A percentile compares a stretch with the other conserved stretches of the same genome.
Conservation (phyloP, 1,284 basidiomycete genomes). For the Cutaneotrichosporon cutaneum region DNA sequence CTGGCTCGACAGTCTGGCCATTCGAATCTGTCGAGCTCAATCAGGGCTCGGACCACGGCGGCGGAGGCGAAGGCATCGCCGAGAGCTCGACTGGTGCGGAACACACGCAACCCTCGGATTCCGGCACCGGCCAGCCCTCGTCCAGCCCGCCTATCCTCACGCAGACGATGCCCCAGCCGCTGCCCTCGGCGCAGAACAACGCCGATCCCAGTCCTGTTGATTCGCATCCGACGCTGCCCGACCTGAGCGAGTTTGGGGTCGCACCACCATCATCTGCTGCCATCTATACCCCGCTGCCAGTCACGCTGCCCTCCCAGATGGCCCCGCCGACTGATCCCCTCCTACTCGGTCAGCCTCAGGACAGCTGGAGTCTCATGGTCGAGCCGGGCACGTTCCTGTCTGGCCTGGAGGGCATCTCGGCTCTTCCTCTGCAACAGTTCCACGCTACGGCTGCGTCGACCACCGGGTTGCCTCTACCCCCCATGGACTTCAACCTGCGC, state of each 20-base stretch:
- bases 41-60: neutral
- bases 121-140: neutral
- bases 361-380: constrained; percentile 17
- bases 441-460: constrained; percentile 11
- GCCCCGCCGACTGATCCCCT: constrained; percentile 3
- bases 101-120: neutral
- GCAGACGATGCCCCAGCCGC: neutral
- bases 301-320: neutral
- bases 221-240: constrained; percentile 8
- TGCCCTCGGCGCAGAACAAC: neutral
- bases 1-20: constrained; percentile 2
- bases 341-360: neutral
- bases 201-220: neutral
- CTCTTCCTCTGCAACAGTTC: constrained; percentile 17
- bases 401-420: constrained; percentile 23
- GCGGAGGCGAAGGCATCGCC: neutral
- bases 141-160: neutral
- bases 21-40: neutral
- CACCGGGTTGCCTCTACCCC: constrained; percentile 7
- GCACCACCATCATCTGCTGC: neutral
- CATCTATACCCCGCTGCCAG: neutral
- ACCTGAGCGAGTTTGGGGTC: neutral
- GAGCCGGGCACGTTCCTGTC: constrained; percentile 21
- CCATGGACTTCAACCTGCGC: constrained; percentile 2
- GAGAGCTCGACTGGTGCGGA: neutral